Base-by-base conservation (phyloP, 495 filamentous ascomycete species). In the Penicillium paxilli region DNA sequence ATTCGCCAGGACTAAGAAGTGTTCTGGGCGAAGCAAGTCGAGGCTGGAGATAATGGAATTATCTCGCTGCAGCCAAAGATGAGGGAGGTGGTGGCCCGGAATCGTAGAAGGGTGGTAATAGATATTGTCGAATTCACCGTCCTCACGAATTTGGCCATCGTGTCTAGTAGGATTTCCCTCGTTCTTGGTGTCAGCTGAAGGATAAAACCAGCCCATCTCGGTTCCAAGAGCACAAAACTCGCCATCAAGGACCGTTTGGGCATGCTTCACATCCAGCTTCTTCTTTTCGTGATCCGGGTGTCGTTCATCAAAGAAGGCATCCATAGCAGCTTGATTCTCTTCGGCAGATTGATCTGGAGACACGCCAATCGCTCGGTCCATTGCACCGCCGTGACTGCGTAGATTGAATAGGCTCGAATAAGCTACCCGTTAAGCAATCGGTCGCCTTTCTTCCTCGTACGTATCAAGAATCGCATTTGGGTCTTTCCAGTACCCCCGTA, bases 391-490 rank as follows among this genome's bases (percentile, higher is more conserved):
- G 37, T 57, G 54, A 11, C 24, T 25, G 20, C 32, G 37, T n/a
- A 57, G 22, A 20, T 57, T 52, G 10, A 25, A 17, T 2, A 57
- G 30, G 52, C 54, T 57, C 2, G 48, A 52, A 22, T 48, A 16
- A 6, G 54, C 48, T 11, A 52, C 54, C 4, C 47, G 28, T 19
- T 38, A 32, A 3, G 64, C 66, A n/a, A 71, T 60, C n/a, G 64
- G 68, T 4, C 49, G 48, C 9, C 68, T 57, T n/a, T 71, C 68
- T 20, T 33, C 11, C 12, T 63, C 52, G 30, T 71, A 69, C 10
- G 59, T 61, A 22, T 58, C 50, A 20, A 69, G 62, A 14, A 65
- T 28, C n/a, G n/a, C 6, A 19, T 51, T 23, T 11, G n/a, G 12
- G 4, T 33, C 24, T 17, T 30, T 40, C 2, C 12, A 20, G 37